Evolutionary conservation across 1,139 yeast genomes (phyloP).

Genomic region (Candida sanyaensis): DNA sequence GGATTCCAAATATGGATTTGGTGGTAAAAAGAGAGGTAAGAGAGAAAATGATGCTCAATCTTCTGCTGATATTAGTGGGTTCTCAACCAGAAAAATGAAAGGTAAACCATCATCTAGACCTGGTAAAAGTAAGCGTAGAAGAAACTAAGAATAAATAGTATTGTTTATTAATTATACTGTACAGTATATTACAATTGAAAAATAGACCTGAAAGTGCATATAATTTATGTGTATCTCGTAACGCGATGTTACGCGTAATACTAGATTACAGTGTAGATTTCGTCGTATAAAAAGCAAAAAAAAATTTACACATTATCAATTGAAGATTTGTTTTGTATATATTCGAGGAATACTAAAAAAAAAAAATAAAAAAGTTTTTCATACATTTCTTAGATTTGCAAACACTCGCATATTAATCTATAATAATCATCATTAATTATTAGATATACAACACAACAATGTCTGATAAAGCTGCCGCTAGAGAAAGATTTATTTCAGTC

Average conservation of each 20-base stretch:
- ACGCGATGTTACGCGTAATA: not conserved
- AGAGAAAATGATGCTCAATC: constrained; percentile 77
- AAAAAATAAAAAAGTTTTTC: no score
- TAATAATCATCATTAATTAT: no score
- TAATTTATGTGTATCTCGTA: not conserved
- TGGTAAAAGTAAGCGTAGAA: constrained; percentile 68
- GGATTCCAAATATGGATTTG: constrained; percentile 61
- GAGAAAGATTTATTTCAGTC: constrained; percentile 65
- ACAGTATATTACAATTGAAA: not conserved
- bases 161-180: not conserved
- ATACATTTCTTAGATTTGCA: no score
- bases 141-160: constrained; percentile 15
- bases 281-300: no score
- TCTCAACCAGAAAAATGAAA: constrained; percentile 56
- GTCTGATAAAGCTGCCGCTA: constrained; percentile 42
- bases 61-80: constrained; percentile 69
- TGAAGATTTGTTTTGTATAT: no score
- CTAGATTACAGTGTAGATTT: no score
- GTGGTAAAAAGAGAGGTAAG: constrained; percentile 76
- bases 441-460: constrained; percentile 1
- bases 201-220: constrained; percentile 2
- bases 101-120: constrained; percentile 50
- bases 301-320: no score
- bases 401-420: no score
- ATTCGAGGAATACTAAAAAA: no score